These are phyloP conservation scores for Chlorencoelia australis DNA, from an alignment of 2,329 filamentous ascomycete genomes.

Conservation along the genomic window DNA sequence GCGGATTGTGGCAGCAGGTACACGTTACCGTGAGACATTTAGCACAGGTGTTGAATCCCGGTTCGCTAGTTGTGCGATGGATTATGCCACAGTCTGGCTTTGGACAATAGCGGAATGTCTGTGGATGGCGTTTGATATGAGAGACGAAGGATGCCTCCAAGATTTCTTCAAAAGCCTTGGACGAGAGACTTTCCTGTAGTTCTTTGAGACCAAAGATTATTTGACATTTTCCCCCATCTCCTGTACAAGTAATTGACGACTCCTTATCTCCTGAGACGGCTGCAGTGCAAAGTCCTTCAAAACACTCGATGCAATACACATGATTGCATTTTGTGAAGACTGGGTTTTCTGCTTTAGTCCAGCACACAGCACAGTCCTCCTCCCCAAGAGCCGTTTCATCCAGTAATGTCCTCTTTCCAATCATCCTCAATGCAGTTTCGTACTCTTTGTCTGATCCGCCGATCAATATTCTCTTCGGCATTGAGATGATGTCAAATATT, in stretches of 20 bases:
- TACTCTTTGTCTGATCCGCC: not conserved
- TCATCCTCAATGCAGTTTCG: not conserved
- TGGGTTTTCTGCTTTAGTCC: not conserved
- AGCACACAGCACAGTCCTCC: not conserved
- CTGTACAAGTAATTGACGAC: conserved; percentile 6
- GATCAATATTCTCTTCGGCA: not conserved
- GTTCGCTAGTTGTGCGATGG: not conserved
- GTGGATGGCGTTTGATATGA: conserved; percentile 8
- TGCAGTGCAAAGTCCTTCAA: conserved; percentile 27
- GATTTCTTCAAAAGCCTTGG: conserved; percentile 7
- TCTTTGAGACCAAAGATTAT: conserved; percentile 8
- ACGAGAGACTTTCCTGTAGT: conserved; percentile 6
- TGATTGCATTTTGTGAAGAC: not conserved
- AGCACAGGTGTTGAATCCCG: conserved; percentile 6
- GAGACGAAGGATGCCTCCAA: conserved; percentile 7
- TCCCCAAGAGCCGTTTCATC: not conserved
- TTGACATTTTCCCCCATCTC: conserved; percentile 3
- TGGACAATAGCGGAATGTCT: conserved; percentile 5
- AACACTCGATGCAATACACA: conserved; percentile 34
- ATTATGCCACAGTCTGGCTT: conserved; percentile 6
- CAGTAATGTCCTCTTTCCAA: no score
- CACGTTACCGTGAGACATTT: conserved; percentile 11
- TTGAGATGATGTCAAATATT: conserved; percentile 10
- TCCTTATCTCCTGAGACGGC: conserved; percentile 15
- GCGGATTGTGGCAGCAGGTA: conserved; percentile 9